Evolutionary conservation across 768 basidiomycete genomes (phyloP).

Genomic region (Cystobasidium ongulense): DNA sequence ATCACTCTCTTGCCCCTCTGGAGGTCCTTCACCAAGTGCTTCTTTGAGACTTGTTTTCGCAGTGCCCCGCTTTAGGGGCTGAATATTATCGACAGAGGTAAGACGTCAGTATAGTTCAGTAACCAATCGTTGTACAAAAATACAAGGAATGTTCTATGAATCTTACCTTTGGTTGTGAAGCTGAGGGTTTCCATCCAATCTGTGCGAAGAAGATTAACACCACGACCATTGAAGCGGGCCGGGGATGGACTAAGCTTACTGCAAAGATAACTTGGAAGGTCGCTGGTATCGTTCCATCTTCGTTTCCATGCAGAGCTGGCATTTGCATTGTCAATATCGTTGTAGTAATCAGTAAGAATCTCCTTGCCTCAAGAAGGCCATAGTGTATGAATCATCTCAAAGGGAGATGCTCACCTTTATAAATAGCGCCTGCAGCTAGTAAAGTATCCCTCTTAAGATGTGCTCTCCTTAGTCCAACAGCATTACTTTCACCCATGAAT

Average conservation of each 20-base stretch:
- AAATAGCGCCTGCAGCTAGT: conserved; percentile 83
- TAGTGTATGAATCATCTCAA: background rate
- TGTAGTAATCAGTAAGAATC: too few species aligned
- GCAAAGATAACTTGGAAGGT: conserved; percentile 95
- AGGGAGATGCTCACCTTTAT: conserved; percentile 57
- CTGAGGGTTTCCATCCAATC: conserved; percentile 77
- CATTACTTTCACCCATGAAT: conserved; percentile 94
- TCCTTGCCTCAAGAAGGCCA: too few species aligned
- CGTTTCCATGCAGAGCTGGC: conserved; percentile 73
- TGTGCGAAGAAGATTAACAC: conserved; percentile 40
- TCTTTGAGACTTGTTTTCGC: conserved; percentile 59
- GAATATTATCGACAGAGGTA: background rate
- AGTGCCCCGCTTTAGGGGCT: conserved; percentile 57
- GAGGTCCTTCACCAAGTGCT: conserved; percentile 46
- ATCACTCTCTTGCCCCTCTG: background rate
- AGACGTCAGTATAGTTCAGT: background rate
- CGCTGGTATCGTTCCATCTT: conserved; percentile 77
- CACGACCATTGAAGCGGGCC: background rate
- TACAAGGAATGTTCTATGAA: background rate
- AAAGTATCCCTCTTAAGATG: conserved; percentile 71
- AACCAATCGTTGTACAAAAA: too few species aligned
- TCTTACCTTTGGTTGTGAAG: conserved; percentile 54
- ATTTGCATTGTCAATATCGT: background rate
- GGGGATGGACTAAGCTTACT: conserved; percentile 50
- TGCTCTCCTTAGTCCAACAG: conserved; percentile 75